Evolutionary conservation across 1,284 basidiomycete species (phyloP), one percentile per base, ranked within the genome.

Genomic region (Trametes polyzona): DNA sequence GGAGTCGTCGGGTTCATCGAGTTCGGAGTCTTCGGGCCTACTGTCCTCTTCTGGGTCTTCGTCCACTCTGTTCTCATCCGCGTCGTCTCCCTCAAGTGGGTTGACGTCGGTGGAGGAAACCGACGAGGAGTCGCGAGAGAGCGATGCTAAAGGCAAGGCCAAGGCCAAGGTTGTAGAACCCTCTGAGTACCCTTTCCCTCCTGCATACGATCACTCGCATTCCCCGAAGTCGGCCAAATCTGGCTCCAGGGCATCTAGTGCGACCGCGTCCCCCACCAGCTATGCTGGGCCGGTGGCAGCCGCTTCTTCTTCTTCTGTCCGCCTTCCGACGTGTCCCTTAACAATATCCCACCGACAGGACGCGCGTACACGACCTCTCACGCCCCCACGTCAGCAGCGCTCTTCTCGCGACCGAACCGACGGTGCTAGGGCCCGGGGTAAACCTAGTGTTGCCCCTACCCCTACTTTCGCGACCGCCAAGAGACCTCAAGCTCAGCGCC

Each of bases 111-210:
- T 54, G 12, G 51, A 54, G 16, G 54, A 58, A 27, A 21, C 24
- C 9, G 37, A 57, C 27, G 59, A 55, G 47, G 40, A n/a, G 1
- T 29, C 23, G 2, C 40, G 33, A 37, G 36, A 36, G 44, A 21
- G 40, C 11, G 3, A n/a, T 36, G 23, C 36, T 41, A 65, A 62
- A 41, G 57, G 52, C 23, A 64, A 59, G 39, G 52, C 39, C 17
- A 55, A 55, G 37, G 57, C 46, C 3, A 23, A 35, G 9, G 51
- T 53, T 9, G 37, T n/a, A 7, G 61, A 55, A 40, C 57, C 58
- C 4, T 46, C 56, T 14, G 64, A 62, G 30, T 65, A 57, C 27
- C 62, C 64, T 2, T 65, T 65, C 55, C 66, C 66, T 8, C 39
- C 40, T 3, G 49, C 61, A 2, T 44, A 40, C 26, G 55, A 51